A percentile compares a stretch with the other conserved stretches of the same genome.
These are phyloP conservation scores for Liriodendron chinense DNA, from an alignment of 164 flowering plant genomes.

Conservation along the genomic window DNA sequence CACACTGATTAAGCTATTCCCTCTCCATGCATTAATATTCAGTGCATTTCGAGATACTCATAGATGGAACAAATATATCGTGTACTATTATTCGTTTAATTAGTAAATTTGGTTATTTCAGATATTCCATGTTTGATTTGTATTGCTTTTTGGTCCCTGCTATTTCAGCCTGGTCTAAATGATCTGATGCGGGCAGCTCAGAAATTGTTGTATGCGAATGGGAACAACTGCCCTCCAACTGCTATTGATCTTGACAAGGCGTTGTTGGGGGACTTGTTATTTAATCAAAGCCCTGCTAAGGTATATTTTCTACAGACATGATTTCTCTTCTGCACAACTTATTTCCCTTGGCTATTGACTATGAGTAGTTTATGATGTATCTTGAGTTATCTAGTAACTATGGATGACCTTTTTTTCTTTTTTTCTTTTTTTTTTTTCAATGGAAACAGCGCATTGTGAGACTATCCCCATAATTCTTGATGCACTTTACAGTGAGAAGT, in stretches of 20 bases:
- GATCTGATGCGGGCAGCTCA: slow-evolving; percentile 80
- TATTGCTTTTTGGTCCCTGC: not conserved
- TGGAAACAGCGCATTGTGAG: no score
- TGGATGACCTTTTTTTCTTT: no score
- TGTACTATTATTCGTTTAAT: no score
- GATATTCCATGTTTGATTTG: not conserved
- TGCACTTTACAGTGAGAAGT: no score
- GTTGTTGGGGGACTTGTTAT: slow-evolving; percentile 64
- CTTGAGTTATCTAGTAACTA: no score
- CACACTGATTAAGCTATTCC: not conserved
- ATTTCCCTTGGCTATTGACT: no score
- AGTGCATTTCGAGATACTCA: not conserved
- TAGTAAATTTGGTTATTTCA: not conserved
- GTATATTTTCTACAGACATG: slow-evolving; percentile 28
- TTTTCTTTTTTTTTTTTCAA: no score
- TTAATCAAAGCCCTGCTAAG: slow-evolving; percentile 87
- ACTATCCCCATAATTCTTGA: no score
- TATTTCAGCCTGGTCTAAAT: slow-evolving; percentile 57
- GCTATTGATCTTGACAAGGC: slow-evolving; percentile 83
- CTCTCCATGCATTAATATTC: not conserved
- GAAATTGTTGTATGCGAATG: slow-evolving; percentile 58
- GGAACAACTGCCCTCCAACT: slow-evolving; percentile 42
- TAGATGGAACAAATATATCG: not conserved
- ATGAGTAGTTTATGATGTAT: no score
- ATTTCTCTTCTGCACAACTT: not conserved